These are phyloP conservation scores for Lachancea waltii DNA, from an alignment of 805 yeast species.

Conservation along the genomic window DNA sequence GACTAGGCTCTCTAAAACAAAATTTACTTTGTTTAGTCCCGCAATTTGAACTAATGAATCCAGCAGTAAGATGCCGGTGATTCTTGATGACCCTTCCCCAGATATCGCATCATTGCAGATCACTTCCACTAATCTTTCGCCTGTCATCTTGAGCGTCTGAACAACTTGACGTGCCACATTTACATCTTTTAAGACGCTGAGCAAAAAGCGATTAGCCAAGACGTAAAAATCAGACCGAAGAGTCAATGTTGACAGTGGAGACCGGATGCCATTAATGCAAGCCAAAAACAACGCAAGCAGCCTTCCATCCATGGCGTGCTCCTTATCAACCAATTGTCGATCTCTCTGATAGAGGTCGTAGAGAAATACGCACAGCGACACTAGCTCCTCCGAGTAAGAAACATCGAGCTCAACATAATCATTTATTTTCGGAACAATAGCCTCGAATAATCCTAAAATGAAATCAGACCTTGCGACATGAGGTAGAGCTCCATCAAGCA, in stretches of 20 bases:
- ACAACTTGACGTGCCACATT: conserved; percentile 42
- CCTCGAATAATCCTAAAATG: conserved; percentile 69
- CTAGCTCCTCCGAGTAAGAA: conserved; percentile 64
- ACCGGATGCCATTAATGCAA: conserved; percentile 63
- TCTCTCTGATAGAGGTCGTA: conserved; percentile 56
- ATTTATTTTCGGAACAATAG: conserved; percentile 66
- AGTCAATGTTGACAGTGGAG: conserved; percentile 58
- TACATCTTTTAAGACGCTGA: conserved; percentile 40
- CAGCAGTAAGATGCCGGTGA: conserved; percentile 68
- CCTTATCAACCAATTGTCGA: conserved; percentile 28
- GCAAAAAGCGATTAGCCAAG: conserved; percentile 58
- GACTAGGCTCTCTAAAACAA: conserved; percentile 54
- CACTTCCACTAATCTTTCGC: conserved; percentile 57
- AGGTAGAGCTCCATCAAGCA: conserved; percentile 52
- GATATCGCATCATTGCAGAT: conserved; percentile 73
- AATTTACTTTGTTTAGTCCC: conserved; percentile 43
- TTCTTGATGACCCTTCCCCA: conserved; percentile 70
- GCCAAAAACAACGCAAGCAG: conserved; percentile 66
- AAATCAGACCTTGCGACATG: conserved; percentile 48
- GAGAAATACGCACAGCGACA: conserved; percentile 66
- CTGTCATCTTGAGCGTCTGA: conserved; percentile 47
- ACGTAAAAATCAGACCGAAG: conserved; percentile 78
- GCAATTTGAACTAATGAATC: conserved; percentile 59
- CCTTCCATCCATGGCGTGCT: conserved; percentile 43
- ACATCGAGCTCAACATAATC: conserved; percentile 65